Evolutionary conservation across 805 yeast species (phyloP), one percentile per base, ranked within the genome.

Genomic region (Yamadazyma insecticola): DNA sequence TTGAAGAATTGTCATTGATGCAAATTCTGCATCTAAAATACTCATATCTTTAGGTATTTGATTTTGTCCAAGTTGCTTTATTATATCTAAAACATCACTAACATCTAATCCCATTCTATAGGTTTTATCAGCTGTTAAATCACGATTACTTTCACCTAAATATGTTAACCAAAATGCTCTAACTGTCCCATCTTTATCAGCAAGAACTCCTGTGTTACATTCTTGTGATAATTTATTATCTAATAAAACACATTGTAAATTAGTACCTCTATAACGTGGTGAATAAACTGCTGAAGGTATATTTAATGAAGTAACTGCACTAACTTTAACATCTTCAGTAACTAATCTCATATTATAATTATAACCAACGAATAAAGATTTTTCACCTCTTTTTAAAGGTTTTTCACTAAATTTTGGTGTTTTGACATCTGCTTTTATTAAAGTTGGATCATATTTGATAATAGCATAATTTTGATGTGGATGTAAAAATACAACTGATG

Each of bases 391-490:
- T 39, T 72, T 64, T 46, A 87, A 63, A 20, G 82, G 78, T 5
- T 43, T 52, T 5, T 57, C 43, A 27, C 81, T 63, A 41, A 86
- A 72, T 33, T 65, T 64, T 4, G 95, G 92, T 2, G 94, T 72
- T 26, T 63, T 58, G 6, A 86, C 74, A 24, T 81, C 82, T 2
- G 95, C 89, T 14, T 71, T 53, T 11, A 89, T 81, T 30, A 86
- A 59, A 4, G 64, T 47, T 6, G 96, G 87, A 51, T 89, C 95
- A 53, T 86, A 89, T 52, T 84, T 75, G 16, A 89, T 67, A 35
- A 88, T 75, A 1, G 94, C 88, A 55, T 82, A 88, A 44, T 88
- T 88, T 45, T 81, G 85, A 22, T 85, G 76, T 20, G 97, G 96
- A 51, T 88, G 96, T 48, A 86, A 61, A 45, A 87, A 89, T 14